Percentiles rank a stretch among this genome's conserved stretches.
Evolutionary conservation across 1,139 yeast genomes (phyloP).

Genomic region (Suhomyces maxii): DNA sequence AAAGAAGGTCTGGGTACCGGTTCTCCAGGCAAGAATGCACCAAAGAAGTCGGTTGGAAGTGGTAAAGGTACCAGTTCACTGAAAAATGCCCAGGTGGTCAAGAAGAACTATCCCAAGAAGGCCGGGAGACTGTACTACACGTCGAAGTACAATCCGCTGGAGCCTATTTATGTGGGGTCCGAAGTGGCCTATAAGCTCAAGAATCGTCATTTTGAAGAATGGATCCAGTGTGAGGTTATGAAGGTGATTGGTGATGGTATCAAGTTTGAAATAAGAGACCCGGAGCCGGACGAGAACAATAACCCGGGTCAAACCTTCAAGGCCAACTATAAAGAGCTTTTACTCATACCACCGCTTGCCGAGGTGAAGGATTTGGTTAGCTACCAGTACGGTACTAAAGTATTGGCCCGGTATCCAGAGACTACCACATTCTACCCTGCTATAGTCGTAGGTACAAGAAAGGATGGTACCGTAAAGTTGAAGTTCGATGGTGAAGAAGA

Average conservation of each 20-base stretch:
- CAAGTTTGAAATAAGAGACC: slow-evolving; percentile 86
- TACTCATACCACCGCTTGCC: slow-evolving; percentile 62
- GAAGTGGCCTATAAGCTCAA: slow-evolving; percentile 87
- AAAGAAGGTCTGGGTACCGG: slow-evolving; percentile 7
- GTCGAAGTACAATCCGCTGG: slow-evolving; percentile 57
- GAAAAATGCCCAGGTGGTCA: slow-evolving; percentile 9
- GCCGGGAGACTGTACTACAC: slow-evolving; percentile 43
- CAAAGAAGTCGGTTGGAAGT: slow-evolving; percentile 5
- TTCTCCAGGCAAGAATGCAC: not conserved
- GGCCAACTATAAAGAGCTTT: slow-evolving; percentile 77
- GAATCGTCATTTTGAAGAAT: slow-evolving; percentile 72
- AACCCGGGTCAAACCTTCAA: slow-evolving; percentile 87
- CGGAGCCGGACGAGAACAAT: slow-evolving; percentile 94
- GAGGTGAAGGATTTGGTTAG: slow-evolving; percentile 47
- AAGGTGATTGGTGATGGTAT: slow-evolving; percentile 75
- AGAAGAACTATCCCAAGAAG: slow-evolving; percentile 30
- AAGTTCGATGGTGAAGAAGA: slow-evolving; percentile 98
- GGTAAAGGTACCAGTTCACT: slow-evolving; percentile 12
- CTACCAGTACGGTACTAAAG: slow-evolving; percentile 77
- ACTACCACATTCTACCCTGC: slow-evolving; percentile 97
- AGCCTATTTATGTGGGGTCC: slow-evolving; percentile 64
- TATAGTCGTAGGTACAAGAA: slow-evolving; percentile 74
- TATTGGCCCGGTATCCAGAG: slow-evolving; percentile 93
- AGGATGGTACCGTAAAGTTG: slow-evolving; percentile 76
- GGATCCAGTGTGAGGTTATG: slow-evolving; percentile 95